Evolutionary conservation across 805 yeast genomes (phyloP).

Genomic region (Monosporozyma siamensis): DNA sequence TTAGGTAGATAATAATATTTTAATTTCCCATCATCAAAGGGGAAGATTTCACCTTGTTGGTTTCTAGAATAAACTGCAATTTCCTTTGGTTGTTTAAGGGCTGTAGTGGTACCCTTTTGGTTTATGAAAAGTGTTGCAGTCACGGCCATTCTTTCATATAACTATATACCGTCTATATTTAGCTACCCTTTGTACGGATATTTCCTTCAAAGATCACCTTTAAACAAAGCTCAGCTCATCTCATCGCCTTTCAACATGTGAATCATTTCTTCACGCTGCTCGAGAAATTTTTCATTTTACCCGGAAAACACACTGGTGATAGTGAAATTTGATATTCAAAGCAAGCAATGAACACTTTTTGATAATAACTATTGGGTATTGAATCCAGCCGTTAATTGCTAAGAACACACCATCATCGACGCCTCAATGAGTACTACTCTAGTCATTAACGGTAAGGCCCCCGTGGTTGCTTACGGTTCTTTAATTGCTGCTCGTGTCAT

Average conservation of each 20-base stretch:
- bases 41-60: slow-evolving; percentile 40
- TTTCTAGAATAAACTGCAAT: slow-evolving; percentile 57
- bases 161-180: background rate
- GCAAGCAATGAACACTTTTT: background rate
- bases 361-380: no score
- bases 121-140: slow-evolving; percentile 26
- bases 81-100: slow-evolving; percentile 81
- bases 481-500: slow-evolving; percentile 71
- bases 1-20: slow-evolving; percentile 80
- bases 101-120: slow-evolving; percentile 51
- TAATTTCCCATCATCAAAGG: slow-evolving; percentile 44
- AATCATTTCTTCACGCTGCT: no score
- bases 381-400: no score
- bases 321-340: background rate
- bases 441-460: slow-evolving; percentile 79
- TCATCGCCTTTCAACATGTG: background rate
- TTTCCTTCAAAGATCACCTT: no score
- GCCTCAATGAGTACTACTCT: slow-evolving; percentile 30
- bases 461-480: slow-evolving; percentile 67
- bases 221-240: background rate
- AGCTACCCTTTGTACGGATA: no score
- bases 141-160: slow-evolving; percentile 17
- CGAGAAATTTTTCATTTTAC: slow-evolving; percentile 1
- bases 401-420: background rate
- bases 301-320: no score